Percentiles rank a stretch among this genome's conserved stretches.
Conservation (phyloP, 2,329 filamentous ascomycete genomes). For the Calonectria montana region DNA sequence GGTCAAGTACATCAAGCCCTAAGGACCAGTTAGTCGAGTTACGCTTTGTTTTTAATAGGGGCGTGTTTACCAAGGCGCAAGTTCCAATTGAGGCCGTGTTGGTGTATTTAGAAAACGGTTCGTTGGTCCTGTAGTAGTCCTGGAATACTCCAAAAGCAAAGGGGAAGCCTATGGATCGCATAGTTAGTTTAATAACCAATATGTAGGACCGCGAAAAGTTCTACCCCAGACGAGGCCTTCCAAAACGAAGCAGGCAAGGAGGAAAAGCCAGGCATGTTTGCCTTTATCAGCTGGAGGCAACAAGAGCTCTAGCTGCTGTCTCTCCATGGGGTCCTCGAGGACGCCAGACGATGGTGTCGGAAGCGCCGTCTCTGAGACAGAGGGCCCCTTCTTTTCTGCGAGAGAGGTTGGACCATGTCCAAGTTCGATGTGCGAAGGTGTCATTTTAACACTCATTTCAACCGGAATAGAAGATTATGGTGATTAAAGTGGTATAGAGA, state of each 20-base stretch:
- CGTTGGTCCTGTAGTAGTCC: slow-evolving; percentile 69
- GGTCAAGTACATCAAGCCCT: slow-evolving; percentile 54
- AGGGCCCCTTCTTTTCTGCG: not conserved
- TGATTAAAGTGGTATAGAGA: not conserved
- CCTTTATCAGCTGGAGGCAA: slow-evolving; percentile 51
- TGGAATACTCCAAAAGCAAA: slow-evolving; percentile 76
- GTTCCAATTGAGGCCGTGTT: slow-evolving; percentile 71
- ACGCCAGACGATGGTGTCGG: not conserved
- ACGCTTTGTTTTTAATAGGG: not conserved
- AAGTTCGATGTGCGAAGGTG: not conserved
- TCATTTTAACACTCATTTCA: not conserved
- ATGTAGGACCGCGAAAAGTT: not conserved
- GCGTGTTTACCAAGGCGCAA: slow-evolving; percentile 59
- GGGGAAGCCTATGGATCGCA: slow-evolving; percentile 63
- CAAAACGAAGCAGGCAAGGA: slow-evolving; percentile 38
- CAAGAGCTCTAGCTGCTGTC: slow-evolving; percentile 24
- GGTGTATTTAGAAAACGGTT: slow-evolving; percentile 62
- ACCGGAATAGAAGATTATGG: not conserved
- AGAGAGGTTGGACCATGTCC: not conserved
- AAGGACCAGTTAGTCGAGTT: not conserved
- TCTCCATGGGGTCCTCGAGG: not conserved
- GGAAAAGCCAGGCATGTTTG: slow-evolving; percentile 50
- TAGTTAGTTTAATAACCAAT: not conserved
- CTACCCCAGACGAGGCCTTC: slow-evolving; percentile 36
- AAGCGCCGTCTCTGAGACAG: not conserved